Conservation (phyloP, 306 rosid genomes). For the Astragalus membranaceus region DNA sequence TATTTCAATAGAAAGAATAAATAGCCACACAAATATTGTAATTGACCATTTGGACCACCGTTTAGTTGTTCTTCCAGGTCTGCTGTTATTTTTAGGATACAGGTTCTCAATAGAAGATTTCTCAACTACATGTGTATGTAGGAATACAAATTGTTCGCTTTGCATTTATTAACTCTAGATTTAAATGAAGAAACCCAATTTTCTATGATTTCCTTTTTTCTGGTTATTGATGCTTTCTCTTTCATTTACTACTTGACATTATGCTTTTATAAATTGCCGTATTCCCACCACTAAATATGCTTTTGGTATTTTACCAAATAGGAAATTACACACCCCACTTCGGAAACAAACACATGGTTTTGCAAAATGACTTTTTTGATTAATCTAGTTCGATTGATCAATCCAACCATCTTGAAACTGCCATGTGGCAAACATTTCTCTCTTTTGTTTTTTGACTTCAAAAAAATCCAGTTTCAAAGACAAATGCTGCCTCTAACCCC, state of each 20-base stretch:
- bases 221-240: neutral
- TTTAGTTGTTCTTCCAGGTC: neutral
- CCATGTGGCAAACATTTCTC: too few species aligned
- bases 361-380: too few species aligned
- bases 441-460: too few species aligned
- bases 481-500: too few species aligned
- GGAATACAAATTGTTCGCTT: slow-evolving; percentile 10
- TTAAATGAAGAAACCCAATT: neutral
- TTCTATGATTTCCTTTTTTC: neutral
- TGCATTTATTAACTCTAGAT: neutral
- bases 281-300: neutral
- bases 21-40: slow-evolving; percentile 17
- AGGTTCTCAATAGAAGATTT: slow-evolving; percentile 16
- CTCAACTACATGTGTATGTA: neutral
- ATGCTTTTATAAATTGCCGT: neutral
- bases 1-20: slow-evolving; percentile 15
- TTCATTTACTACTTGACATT: neutral
- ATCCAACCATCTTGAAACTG: too few species aligned
- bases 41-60: slow-evolving; percentile 1
- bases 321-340: neutral
- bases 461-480: too few species aligned
- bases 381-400: too few species aligned
- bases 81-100: neutral
- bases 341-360: neutral
- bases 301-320: neutral